phyloP scores from a whole-genome alignment of 2,329 filamentous ascomycete genomes.

The Microdochium bolleyi region DNA sequence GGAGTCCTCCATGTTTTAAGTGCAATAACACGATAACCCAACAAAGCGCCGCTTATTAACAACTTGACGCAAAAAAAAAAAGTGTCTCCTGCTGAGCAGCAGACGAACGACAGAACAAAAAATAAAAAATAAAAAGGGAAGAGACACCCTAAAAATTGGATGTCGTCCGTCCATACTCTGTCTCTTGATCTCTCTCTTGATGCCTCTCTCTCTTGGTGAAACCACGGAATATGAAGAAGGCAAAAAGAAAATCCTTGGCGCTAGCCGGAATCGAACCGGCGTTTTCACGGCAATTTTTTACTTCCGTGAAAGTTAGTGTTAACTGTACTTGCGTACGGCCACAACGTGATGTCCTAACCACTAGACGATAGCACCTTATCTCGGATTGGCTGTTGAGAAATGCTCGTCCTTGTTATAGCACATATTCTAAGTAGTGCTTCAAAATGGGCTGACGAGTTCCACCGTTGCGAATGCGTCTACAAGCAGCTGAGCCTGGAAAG shows the following conservation, averaged over 20 bases:
- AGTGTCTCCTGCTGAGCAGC: too few relatives aligned
- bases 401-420: neutral
- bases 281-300: neutral
- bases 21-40: too few relatives aligned
- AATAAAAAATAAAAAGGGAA: too few relatives aligned
- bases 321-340: neutral
- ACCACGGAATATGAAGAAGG: neutral
- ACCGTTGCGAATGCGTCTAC: too few relatives aligned
- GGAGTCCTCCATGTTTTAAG: too few relatives aligned
- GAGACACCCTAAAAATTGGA: too few relatives aligned
- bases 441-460: too few relatives aligned
- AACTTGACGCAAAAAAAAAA: too few relatives aligned
- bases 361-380: neutral
- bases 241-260: neutral
- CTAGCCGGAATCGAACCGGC: slow-evolving; percentile 1
- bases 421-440: neutral
- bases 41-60: too few relatives aligned
- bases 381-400: neutral
- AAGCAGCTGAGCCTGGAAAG: too few relatives aligned
- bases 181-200: neutral
- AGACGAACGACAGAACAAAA: too few relatives aligned
- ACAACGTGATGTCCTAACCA: slow-evolving; percentile 1
- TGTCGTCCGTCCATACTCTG: too few relatives aligned
- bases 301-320: neutral
- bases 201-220: neutral